phyloP scores from a whole-genome alignment of 495 filamentous ascomycete species.

The Penicillium parvum region DNA sequence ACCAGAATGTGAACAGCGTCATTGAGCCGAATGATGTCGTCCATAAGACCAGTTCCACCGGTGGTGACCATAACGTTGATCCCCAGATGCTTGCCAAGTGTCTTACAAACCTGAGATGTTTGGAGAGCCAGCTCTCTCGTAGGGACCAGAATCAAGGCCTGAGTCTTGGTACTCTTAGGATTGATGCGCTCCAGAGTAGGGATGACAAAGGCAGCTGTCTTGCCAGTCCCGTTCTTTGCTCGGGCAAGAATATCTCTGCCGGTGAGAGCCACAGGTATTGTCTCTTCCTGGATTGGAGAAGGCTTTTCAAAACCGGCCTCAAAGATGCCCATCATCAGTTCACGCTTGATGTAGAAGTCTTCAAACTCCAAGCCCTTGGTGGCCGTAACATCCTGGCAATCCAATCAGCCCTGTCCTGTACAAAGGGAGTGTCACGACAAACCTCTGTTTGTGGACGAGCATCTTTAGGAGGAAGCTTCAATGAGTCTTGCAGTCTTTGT shows the following conservation, averaged over 20 bases:
- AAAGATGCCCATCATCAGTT: constrained; percentile 97
- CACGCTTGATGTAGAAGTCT: constrained; percentile 89
- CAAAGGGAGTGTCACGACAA: constrained; percentile 18
- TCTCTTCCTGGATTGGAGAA: constrained; percentile 98
- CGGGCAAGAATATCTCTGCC: constrained; percentile 93
- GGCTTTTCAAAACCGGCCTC: constrained; percentile 98
- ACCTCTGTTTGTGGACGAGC: constrained; percentile 92
- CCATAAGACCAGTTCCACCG: constrained; percentile 87
- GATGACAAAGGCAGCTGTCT: constrained; percentile 97
- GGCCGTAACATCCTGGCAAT: constrained; percentile 82
- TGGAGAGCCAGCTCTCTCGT: constrained; percentile 98
- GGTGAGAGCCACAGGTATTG: constrained; percentile 92
- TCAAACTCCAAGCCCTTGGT: constrained; percentile 98
- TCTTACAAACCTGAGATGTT: constrained; percentile 98
- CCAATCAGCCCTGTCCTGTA: constrained; percentile 13
- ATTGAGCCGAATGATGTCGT: constrained; percentile 92
- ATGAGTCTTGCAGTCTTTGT: constrained; percentile 70
- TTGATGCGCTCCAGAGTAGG: constrained; percentile 94
- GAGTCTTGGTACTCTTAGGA: constrained; percentile 89
- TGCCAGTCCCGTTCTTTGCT: constrained; percentile 97
- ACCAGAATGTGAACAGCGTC: constrained; percentile 97
- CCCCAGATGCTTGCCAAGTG: constrained; percentile 89
- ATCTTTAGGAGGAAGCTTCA: constrained; percentile 80
- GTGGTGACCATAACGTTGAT: constrained; percentile 99
- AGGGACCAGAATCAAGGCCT: constrained; percentile 92